Conservation (phyloP, 164 flowering plant species). For the Warburgia ugandensis region DNA sequence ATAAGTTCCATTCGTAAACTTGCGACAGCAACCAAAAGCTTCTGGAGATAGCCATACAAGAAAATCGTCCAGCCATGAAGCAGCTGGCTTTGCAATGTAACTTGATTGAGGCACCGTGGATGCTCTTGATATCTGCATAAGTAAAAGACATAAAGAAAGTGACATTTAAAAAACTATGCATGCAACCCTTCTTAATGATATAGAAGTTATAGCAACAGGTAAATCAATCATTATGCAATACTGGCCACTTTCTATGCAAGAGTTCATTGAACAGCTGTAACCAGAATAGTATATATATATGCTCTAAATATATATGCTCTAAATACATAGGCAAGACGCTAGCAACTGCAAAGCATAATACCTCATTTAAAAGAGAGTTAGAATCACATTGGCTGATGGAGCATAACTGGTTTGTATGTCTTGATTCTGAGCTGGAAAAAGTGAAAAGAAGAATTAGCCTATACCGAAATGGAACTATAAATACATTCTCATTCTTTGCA, state of each 20-base stretch:
- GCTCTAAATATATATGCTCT: no score
- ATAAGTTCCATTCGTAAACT: constrained; percentile 80
- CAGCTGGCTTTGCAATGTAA: constrained; percentile 97
- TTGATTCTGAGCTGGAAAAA: constrained; percentile 66
- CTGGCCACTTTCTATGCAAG: no score
- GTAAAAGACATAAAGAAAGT: constrained; percentile 4
- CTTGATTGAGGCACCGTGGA: constrained; percentile 70
- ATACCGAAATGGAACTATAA: no score
- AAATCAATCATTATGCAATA: no score
- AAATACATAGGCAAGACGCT: no score
- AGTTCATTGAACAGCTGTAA: no score
- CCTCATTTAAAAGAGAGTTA: constrained; percentile 90
- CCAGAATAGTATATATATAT: no score
- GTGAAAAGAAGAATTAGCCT: no score
- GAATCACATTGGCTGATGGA: constrained; percentile 94
- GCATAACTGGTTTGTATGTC: constrained; percentile 83
- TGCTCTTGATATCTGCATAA: constrained; percentile 72
- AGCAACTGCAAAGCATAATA: constrained; percentile 16
- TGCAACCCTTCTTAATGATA: no score
- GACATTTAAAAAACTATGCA: no score
- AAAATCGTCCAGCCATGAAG: constrained; percentile 99
- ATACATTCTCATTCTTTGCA: no score
- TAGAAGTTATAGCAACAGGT: no score
- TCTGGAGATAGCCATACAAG: constrained; percentile 98
- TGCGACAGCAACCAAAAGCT: constrained; percentile 98